phyloP scores from a whole-genome alignment of 2,329 filamentous ascomycete genomes.

The Nakataea oryzae region DNA sequence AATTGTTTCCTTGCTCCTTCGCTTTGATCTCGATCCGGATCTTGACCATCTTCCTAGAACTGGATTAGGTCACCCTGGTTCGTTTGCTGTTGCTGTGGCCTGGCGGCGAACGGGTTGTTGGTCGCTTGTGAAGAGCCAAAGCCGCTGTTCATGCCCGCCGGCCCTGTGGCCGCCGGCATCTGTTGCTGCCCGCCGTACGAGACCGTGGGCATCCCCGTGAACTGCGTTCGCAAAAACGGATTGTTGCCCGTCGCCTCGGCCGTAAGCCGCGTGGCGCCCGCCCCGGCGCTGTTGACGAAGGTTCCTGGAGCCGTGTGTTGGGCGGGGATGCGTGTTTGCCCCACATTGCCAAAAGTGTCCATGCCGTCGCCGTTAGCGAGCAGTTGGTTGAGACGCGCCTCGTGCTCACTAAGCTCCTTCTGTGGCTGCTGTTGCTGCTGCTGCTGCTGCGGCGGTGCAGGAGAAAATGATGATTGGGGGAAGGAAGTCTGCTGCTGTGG shows the following conservation, averaged over 20 bases:
- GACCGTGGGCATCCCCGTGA: slow-evolving; percentile 61
- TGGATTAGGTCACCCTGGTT: slow-evolving; percentile 46
- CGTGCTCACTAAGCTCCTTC: slow-evolving; percentile 50
- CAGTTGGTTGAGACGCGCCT: slow-evolving; percentile 74
- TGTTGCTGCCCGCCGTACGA: slow-evolving; percentile 41
- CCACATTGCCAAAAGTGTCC: slow-evolving; percentile 97
- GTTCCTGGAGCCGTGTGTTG: slow-evolving; percentile 95
- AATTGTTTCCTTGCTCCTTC: not conserved
- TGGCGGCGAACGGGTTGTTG: slow-evolving; percentile 49
- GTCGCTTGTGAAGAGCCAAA: slow-evolving; percentile 28
- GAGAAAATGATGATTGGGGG: slow-evolving; percentile 6
- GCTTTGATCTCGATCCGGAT: not conserved
- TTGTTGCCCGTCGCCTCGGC: slow-evolving; percentile 72
- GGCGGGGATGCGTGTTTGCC: slow-evolving; percentile 85
- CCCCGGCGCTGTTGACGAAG: slow-evolving; percentile 90
- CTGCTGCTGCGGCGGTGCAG: slow-evolving; percentile 32
- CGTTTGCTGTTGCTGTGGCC: slow-evolving; percentile 42
- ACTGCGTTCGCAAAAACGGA: slow-evolving; percentile 78
- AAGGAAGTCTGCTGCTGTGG: slow-evolving; percentile 22
- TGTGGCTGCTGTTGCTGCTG: slow-evolving; percentile 38
- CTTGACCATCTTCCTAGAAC: slow-evolving; percentile 30
- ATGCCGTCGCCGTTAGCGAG: slow-evolving; percentile 82
- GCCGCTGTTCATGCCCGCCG: slow-evolving; percentile 32
- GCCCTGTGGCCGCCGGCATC: slow-evolving; percentile 45
- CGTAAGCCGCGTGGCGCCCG: slow-evolving; percentile 61